Evolutionary conservation across 2,329 filamentous ascomycete genomes (phyloP).

Genomic region (Fusarium armeniacum): DNA sequence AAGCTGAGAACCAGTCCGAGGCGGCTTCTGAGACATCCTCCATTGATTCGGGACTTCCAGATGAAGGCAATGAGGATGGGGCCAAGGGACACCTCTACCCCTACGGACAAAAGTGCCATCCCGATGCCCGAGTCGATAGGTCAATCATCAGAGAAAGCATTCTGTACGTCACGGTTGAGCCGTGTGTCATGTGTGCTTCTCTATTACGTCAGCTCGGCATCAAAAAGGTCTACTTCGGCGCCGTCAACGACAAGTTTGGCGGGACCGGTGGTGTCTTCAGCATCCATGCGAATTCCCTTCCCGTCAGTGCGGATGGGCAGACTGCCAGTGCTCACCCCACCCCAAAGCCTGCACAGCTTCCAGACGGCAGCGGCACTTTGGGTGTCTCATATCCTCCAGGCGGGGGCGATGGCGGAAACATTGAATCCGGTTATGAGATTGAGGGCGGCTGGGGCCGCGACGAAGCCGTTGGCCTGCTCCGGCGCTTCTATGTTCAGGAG

Average conservation of each 20-base stretch:
- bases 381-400: constrained; percentile 56
- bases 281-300: constrained; percentile 76
- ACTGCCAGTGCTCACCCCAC: constrained; percentile 59
- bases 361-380: constrained; percentile 55
- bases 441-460: constrained; percentile 90
- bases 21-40: constrained; percentile 47
- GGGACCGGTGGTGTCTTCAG: constrained; percentile 94
- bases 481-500: constrained; percentile 97
- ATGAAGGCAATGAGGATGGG: constrained; percentile 67
- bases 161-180: constrained; percentile 97
- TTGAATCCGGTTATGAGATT: constrained; percentile 84
- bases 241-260: constrained; percentile 95
- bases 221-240: constrained; percentile 92
- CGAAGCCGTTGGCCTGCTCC: constrained; percentile 91
- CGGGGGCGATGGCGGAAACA: constrained; percentile 72
- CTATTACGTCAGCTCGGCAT: constrained; percentile 90
- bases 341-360: constrained; percentile 55
- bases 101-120: constrained; percentile 71
- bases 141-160: constrained; percentile 78
- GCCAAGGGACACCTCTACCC: constrained; percentile 70
- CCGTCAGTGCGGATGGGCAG: constrained; percentile 54
- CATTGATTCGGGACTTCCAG: constrained; percentile 46
- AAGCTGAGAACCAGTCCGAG: constrained; percentile 46
- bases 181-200: constrained; percentile 98
- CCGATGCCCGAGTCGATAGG: constrained; percentile 70